Base-by-base conservation (phyloP, 2,329 filamentous ascomycete species). In the Cladosporium phlei region DNA sequence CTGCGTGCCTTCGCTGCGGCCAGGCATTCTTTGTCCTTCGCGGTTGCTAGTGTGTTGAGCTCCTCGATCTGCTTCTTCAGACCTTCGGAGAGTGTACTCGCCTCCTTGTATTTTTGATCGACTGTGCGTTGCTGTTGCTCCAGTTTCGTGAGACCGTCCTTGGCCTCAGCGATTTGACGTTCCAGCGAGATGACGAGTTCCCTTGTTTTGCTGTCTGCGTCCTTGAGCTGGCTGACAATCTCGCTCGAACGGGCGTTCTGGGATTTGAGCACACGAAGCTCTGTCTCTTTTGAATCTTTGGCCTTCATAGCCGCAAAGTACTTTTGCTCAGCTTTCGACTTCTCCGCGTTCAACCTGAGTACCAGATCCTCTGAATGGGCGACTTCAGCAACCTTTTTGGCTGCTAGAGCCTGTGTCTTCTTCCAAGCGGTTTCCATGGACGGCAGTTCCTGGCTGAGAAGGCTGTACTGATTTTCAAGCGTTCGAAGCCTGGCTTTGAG, bases 261-360 rank as follows among this genome's bases (percentile, higher is more conserved):
- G 52, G 82, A 76, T 51, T 88, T 82, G 48, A 96, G 71, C 3
- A 83, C 79, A 56, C 86, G 78, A 37, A 94, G 83, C 68, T 97
- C 91, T 49, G 79, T 76, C 48, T 89, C 85, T 40, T 88, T 79
- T 34, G 86, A 83, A 60, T 97, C 91, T 61, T 91, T 94, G 56
- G 90, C 85, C 64, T 95, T 96, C 75, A 95, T 89, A 7, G 90
- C 88, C 1, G 87, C 88, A 66, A 97, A 97, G 64, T 95, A 98
- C 68, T 97, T 97, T 62, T 97, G 91, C 61, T 98, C 93, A 1
- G 91, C 91, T 67, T 96, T 97, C 54, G 85, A 83, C 71, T 98
- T 98, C 68, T 98, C 89, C 0, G 88, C 87, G 30, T 80, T 80
- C 16, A 94, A 71, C 19, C 86, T 74, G 14, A 80, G 71, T 28